Percentiles rank a stretch among this genome's conserved stretches.
Conservation (phyloP, 345 rosid genomes). For the Pistacia atlantica region DNA sequence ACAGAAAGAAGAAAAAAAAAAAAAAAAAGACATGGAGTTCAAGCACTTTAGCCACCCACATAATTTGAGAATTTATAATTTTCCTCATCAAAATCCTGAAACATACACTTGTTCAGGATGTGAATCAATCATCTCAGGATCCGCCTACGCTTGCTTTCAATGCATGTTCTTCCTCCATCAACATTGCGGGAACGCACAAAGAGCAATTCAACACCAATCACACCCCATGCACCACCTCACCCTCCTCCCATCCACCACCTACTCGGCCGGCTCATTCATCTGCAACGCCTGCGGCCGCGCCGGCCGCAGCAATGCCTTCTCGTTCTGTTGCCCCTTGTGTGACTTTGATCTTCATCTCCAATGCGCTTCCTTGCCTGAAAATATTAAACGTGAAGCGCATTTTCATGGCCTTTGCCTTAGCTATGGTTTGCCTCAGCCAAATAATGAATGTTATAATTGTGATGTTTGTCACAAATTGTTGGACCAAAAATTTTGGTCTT, state of each 20-base stretch:
- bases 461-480: conserved; percentile 27
- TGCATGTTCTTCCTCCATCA: conserved; percentile 40
- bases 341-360: conserved; percentile 46
- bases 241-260: conserved; percentile 35
- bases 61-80: conserved; percentile 18
- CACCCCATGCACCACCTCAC: conserved; percentile 35
- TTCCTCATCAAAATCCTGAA: conserved; percentile 13
- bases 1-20: no score
- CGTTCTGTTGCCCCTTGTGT: conserved; percentile 40
- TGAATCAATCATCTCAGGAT: conserved; percentile 20
- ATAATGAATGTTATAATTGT: conserved; percentile 13
- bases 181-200: conserved; percentile 34
- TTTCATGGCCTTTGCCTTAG: conserved; percentile 36
- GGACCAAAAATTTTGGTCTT: conserved; percentile 44
- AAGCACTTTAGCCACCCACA: conserved; percentile 46
- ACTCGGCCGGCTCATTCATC: conserved; percentile 26
- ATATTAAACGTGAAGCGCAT: conserved; percentile 26
- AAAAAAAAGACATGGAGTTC: conserved; percentile 25
- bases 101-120: conserved; percentile 31
- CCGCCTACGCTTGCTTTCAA: conserved; percentile 24
- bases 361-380: conserved; percentile 36
- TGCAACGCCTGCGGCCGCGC: conserved; percentile 36
- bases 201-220: conserved; percentile 27
- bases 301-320: conserved; percentile 27
- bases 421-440: conserved; percentile 19